A percentile compares a stretch with the other conserved stretches of the same genome.
Evolutionary conservation across 805 yeast genomes (phyloP).

Genomic region (Brettanomyces anomalus): DNA sequence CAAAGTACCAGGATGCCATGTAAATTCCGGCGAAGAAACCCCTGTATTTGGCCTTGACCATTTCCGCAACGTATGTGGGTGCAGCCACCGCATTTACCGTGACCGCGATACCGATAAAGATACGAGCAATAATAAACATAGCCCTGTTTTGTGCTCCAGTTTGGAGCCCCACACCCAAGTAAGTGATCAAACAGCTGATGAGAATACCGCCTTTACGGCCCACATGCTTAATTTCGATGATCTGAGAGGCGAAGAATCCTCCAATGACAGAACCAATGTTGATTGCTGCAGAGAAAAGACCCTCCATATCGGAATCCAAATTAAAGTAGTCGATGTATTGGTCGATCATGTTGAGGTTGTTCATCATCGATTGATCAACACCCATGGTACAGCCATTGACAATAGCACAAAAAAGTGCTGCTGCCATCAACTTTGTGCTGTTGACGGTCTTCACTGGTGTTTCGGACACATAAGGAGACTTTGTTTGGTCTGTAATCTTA

Average conservation of each 20-base stretch:
- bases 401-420: conserved; percentile 16
- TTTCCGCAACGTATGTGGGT: conserved; percentile 28
- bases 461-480: not conserved
- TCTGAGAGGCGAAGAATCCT: conserved; percentile 18
- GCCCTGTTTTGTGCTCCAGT: conserved; percentile 28
- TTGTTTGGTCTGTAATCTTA: not conserved
- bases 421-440: conserved; percentile 13
- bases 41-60: conserved; percentile 23
- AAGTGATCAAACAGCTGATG: conserved; percentile 16
- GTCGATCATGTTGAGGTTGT: conserved; percentile 19
- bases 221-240: conserved; percentile 13
- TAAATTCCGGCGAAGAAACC: conserved; percentile 21
- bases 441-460: conserved; percentile 4
- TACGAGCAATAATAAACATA: conserved; percentile 29
- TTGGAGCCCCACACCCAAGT: conserved; percentile 30
- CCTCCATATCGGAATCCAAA: conserved; percentile 15
- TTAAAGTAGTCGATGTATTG: conserved; percentile 16
- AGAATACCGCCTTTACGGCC: conserved; percentile 26
- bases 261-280: conserved; percentile 20
- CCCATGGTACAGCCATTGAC: conserved; percentile 22
- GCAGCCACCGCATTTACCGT: conserved; percentile 24
- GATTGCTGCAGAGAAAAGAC: conserved; percentile 21
- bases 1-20: conserved; percentile 23
- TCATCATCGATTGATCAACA: conserved; percentile 21
- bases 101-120: conserved; percentile 29